phyloP scores from a whole-genome alignment of 139 green algal genomes.

The Chlamydomonas sphaeroides region DNA sequence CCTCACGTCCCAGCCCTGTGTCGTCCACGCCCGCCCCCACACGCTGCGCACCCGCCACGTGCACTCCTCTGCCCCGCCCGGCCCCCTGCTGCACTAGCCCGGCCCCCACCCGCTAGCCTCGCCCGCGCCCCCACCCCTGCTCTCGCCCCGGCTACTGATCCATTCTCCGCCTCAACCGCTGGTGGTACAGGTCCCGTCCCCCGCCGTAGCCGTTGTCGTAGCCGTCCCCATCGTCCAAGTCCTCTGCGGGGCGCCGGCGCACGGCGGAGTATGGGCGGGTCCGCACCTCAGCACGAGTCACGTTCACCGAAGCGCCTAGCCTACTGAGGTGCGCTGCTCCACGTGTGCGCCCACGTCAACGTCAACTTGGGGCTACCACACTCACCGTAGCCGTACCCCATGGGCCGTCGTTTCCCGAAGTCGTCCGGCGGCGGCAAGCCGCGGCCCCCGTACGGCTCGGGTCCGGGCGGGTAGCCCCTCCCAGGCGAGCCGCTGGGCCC shows the following conservation, averaged over 20 bases:
- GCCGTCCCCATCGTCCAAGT: slow-evolving; percentile 16
- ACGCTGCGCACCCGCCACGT: too few relatives aligned
- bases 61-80: too few relatives aligned
- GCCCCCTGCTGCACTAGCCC: too few relatives aligned
- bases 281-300: too few relatives aligned
- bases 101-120: not conserved
- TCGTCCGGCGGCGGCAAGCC: slow-evolving; percentile 1
- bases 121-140: not conserved
- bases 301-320: too few relatives aligned
- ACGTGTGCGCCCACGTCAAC: too few relatives aligned
- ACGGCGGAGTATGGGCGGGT: too few relatives aligned
- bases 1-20: too few relatives aligned
- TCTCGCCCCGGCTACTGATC: not conserved
- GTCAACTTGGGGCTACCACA: too few relatives aligned
- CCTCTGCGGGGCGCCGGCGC: not conserved
- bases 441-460: slow-evolving; percentile 3
- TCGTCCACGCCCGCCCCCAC: too few relatives aligned
- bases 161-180: slow-evolving; percentile 33
- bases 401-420: slow-evolving; percentile 12
- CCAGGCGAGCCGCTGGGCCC: slow-evolving; percentile 24
- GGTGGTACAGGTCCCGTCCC: slow-evolving; percentile 34
- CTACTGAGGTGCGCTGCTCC: too few relatives aligned
- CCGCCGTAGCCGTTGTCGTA: slow-evolving; percentile 36
- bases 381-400: too few relatives aligned
- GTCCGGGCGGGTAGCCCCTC: slow-evolving; percentile 1